Conservation (phyloP, 768 basidiomycete genomes). For the Auriscalpium vulgare region DNA sequence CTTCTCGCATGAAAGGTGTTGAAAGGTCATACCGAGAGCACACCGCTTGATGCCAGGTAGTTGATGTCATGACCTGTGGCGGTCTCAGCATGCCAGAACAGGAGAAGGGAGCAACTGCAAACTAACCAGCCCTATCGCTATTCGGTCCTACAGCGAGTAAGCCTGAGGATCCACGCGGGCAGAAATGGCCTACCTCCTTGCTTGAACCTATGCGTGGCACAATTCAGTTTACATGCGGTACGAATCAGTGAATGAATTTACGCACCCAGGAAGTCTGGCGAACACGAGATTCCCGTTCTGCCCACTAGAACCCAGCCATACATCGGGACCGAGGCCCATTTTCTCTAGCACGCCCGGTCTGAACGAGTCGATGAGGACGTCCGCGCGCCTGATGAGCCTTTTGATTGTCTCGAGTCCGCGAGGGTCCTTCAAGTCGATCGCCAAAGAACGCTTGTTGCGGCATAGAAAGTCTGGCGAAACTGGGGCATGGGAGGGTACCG, state of each 20-base stretch:
- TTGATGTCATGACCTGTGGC: constrained; percentile 73
- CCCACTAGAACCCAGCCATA: constrained; percentile 46
- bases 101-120: background rate
- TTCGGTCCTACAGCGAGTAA: constrained; percentile 42
- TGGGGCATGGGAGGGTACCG: constrained; percentile 14
- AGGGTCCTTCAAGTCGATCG: constrained; percentile 55
- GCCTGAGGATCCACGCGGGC: background rate
- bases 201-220: too few relatives aligned
- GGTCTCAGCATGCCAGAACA: background rate
- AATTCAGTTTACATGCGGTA: too few relatives aligned
- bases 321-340: constrained; percentile 66
- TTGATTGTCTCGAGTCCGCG: constrained; percentile 49
- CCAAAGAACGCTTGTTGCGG: constrained; percentile 70
- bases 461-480: constrained; percentile 42
- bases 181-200: background rate
- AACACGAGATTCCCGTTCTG: constrained; percentile 60
- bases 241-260: background rate
- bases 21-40: constrained; percentile 46
- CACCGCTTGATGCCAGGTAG: constrained; percentile 73
- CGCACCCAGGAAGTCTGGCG: constrained; percentile 70
- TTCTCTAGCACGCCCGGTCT: constrained; percentile 77
- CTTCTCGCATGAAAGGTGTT: too few relatives aligned
- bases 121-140: constrained; percentile 68
- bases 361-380: constrained; percentile 79
- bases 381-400: constrained; percentile 56